Evolutionary conservation across 1,284 basidiomycete genomes (phyloP).

Genomic region (Anthracocystis walkeri): DNA sequence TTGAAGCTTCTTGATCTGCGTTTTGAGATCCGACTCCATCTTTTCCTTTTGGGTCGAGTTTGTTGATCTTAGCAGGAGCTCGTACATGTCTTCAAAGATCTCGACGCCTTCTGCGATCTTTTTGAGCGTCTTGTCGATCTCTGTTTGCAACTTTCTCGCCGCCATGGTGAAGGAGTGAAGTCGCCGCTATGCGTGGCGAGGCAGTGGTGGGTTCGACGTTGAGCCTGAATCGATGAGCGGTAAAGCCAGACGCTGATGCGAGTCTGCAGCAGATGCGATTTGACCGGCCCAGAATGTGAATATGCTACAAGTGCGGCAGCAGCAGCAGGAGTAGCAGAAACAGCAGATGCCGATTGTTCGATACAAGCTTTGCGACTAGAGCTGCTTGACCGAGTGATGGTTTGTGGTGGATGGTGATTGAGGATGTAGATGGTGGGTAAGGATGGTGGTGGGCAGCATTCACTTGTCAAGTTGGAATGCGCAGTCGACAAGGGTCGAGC

Average conservation of each 20-base stretch:
- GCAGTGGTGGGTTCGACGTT: not conserved
- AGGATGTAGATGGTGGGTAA: constrained; percentile 4
- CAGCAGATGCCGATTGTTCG: not conserved
- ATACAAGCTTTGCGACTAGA: not conserved
- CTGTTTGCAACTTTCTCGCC: constrained; percentile 67
- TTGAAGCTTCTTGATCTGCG: constrained; percentile 88
- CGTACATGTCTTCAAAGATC: constrained; percentile 68
- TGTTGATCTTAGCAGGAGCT: constrained; percentile 66
- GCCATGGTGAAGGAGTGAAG: constrained; percentile 52
- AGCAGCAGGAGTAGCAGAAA: not conserved
- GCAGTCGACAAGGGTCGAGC: constrained; percentile 20
- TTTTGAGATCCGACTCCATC: constrained; percentile 69
- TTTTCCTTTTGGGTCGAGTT: constrained; percentile 70
- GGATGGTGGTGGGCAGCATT: constrained; percentile 6
- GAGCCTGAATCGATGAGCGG: not conserved
- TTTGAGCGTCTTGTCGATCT: constrained; percentile 69
- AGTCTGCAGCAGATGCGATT: not conserved
- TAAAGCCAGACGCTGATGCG: not conserved
- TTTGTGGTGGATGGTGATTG: not conserved
- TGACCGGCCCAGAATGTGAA: not conserved
- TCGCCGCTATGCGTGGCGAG: constrained; percentile 35
- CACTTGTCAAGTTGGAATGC: not conserved
- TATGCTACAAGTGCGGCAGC: not conserved
- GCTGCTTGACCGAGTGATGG: not conserved
- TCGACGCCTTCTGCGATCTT: constrained; percentile 69